Base-by-base conservation (phyloP, 2,329 filamentous ascomycete genomes). In the Aspergillus novoparasiticus region DNA sequence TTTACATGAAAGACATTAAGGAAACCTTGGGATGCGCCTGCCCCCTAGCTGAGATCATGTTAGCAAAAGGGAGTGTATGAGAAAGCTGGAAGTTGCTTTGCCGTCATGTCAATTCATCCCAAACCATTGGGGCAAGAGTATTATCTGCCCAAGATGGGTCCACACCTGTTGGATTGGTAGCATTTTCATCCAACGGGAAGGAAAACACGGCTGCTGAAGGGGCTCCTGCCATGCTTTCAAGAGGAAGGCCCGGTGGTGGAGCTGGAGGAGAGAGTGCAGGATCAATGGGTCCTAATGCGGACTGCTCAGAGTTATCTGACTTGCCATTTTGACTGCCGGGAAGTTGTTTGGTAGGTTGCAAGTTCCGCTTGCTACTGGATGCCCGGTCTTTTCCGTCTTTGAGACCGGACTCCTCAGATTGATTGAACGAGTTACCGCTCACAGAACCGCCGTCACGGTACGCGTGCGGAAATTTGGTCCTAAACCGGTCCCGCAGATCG, bases 401-500 rank as follows among this genome's bases (percentile, higher is more conserved):
- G 3, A 59, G 41, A 6, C 30, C 28, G 11, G 62, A 57, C 39
- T 43, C 61, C 51, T 61, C 66, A 4, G 34, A 57, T 53, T 69
- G 62, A 9, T 39, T 46, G 11, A 73, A 59, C 6, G 66, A 67
- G 45, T 75, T 76, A 21, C 73, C 74, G 26, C 71, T 79, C 26
- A 78, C 76, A 21, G 77, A 77, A n/a, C 78, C 78, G 3, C 78
- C 78, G 34, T 80, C 74, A 14, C 80, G 80, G 69, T 88, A 89
- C 21, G 82, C 79, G 34, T 87, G 81, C 0, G 87, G 86, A 67
- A 84, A 89, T 36, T 82, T 82, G 9, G 85, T 87, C 19, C 87
- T 81, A 66, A 89, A 87, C 4, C 87, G 83, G 71, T 89, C 87
- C 36, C 87, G 81, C 16, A 90, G 71, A 69, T 89, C 87, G 2